phyloP scores from a whole-genome alignment of 1,139 yeast genomes.

The Debaryomycetaceae sp. region DNA sequence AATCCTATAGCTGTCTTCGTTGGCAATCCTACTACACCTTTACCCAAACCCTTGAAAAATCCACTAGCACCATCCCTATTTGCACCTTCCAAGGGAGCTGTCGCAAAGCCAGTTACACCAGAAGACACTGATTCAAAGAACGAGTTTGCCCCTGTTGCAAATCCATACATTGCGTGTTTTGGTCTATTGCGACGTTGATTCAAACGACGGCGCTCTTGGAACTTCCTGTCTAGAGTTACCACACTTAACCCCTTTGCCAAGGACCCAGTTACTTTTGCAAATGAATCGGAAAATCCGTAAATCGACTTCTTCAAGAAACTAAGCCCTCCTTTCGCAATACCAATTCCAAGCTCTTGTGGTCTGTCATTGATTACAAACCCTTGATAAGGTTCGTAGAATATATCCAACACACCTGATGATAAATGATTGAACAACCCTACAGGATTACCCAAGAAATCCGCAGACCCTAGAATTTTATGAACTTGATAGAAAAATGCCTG shows the following conservation, averaged over 20 bases:
- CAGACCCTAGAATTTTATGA: slow-evolving; percentile 92
- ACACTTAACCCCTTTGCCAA: slow-evolving; percentile 91
- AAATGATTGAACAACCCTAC: slow-evolving; percentile 92
- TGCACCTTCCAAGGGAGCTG: slow-evolving; percentile 90
- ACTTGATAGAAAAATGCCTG: slow-evolving; percentile 91
- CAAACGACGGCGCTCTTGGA: slow-evolving; percentile 77
- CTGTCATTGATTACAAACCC: slow-evolving; percentile 92
- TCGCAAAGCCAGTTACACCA: slow-evolving; percentile 87
- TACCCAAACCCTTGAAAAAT: slow-evolving; percentile 89
- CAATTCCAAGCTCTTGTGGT: slow-evolving; percentile 94
- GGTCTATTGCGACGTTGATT: slow-evolving; percentile 76
- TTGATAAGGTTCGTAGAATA: slow-evolving; percentile 95
- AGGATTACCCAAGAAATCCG: slow-evolving; percentile 94
- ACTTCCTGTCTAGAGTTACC: slow-evolving; percentile 81
- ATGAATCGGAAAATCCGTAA: slow-evolving; percentile 90
- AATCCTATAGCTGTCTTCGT: slow-evolving; percentile 96
- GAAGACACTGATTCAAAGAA: slow-evolving; percentile 83
- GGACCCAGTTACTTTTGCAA: slow-evolving; percentile 90
- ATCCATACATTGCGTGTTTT: slow-evolving; percentile 83
- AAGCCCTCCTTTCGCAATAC: slow-evolving; percentile 92
- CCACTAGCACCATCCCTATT: slow-evolving; percentile 82
- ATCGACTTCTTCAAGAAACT: slow-evolving; percentile 93
- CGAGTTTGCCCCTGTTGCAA: slow-evolving; percentile 85
- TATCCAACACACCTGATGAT: slow-evolving; percentile 93
- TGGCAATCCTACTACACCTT: slow-evolving; percentile 92